Percentiles rank a stretch among this genome's conserved stretches.
phyloP scores from a whole-genome alignment of 2,329 filamentous ascomycete species.

The Xylaria sp. region DNA sequence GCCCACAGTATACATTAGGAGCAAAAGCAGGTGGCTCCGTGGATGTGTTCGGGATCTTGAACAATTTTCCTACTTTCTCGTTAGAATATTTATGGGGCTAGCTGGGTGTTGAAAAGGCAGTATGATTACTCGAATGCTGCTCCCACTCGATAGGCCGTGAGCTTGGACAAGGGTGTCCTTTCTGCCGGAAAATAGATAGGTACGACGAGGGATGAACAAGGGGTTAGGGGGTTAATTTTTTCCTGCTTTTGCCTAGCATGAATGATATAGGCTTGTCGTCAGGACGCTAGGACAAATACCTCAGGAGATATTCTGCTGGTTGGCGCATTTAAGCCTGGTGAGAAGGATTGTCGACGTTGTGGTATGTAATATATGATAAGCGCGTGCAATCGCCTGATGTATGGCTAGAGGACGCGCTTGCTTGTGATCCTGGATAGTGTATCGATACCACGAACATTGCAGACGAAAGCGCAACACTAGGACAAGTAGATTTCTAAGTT shows the following conservation, averaged over 20 bases:
- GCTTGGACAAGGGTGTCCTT: constrained; percentile 4
- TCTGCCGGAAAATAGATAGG: constrained; percentile 3
- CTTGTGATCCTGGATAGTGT: too few relatives aligned
- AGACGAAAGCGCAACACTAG: too few relatives aligned
- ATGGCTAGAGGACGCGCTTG: not conserved
- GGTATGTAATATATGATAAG: constrained; percentile 5
- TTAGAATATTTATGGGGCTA: not conserved
- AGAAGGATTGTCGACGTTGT: not conserved
- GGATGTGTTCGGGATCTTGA: not conserved
- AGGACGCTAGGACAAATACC: not conserved
- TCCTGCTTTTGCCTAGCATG: constrained; percentile 9
- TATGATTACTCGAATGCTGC: not conserved
- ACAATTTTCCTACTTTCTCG: not conserved
- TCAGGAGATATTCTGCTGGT: not conserved
- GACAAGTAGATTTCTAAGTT: too few relatives aligned
- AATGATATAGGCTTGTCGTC: constrained; percentile 7
- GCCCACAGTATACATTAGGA: not conserved
- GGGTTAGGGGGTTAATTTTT: constrained; percentile 1
- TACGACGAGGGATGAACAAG: constrained; percentile 8
- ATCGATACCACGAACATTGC: too few relatives aligned
- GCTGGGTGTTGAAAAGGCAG: not conserved
- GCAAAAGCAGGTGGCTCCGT: not conserved
- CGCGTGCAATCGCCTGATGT: not conserved
- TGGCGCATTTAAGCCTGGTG: not conserved
- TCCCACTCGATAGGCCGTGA: not conserved